These are phyloP conservation scores for thale cress (Arabidopsis thaliana) DNA, from an alignment of 345 rosid genomes.

Conservation along the genomic window TAIR10.1 NC_003075.7:11737501-11738000, in stretches of 20 bases:
- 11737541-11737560: background rate
- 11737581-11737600: background rate
- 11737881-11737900: background rate
- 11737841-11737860: too few species aligned
- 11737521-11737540: conserved; percentile 3
- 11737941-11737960: background rate
- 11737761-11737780: too few species aligned
- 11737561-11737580: background rate
- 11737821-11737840: too few species aligned
- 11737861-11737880: too few species aligned
- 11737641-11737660: conserved; percentile 6
- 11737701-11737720: conserved; percentile 14
- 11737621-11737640: background rate
- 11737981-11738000: background rate
- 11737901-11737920: background rate
- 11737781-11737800: too few species aligned
- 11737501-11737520: conserved; percentile 19
- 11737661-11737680: too few species aligned
- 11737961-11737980: background rate
- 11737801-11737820: too few species aligned
- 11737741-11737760: background rate
- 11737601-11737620: too few species aligned
- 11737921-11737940: conserved; percentile 7
- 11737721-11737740: background rate
- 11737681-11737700: background rate